Conservation (phyloP, 2,329 filamentous ascomycete species). For the Sporothrix protearum region DNA sequence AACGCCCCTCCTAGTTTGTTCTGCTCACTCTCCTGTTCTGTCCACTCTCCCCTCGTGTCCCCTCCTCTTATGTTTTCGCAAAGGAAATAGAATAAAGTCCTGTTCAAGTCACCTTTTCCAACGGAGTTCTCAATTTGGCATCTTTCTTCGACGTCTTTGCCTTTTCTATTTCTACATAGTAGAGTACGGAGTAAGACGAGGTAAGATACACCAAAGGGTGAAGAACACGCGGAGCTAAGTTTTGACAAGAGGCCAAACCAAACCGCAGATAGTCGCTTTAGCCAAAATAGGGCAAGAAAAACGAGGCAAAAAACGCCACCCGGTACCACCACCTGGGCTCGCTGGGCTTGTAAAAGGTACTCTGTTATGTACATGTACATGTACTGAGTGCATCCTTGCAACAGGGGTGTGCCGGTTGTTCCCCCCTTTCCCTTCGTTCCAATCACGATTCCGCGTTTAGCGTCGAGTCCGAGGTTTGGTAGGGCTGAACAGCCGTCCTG, state of each 20-base stretch:
- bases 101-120: background rate
- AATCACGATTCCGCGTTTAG: slow-evolving; percentile 21
- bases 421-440: slow-evolving; percentile 7
- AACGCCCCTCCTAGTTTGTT: background rate
- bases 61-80: background rate
- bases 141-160: background rate
- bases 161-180: too few relatives aligned
- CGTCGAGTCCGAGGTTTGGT: slow-evolving; percentile 18
- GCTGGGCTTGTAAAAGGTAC: background rate
- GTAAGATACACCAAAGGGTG: too few relatives aligned
- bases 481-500: slow-evolving; percentile 15
- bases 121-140: background rate
- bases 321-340: background rate
- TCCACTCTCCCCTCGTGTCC: background rate
- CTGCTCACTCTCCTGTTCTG: background rate
- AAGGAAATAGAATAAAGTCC: too few relatives aligned
- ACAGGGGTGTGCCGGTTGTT: background rate
- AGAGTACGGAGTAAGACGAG: background rate
- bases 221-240: background rate
- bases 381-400: background rate
- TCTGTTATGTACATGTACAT: background rate
- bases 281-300: background rate
- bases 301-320: background rate
- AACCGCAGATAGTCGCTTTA: background rate
- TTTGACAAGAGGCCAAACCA: background rate